Percentiles rank a stretch among this genome's conserved stretches.
These are phyloP conservation scores for Azolla pinnata DNA, from an alignment of 75 land plant genomes.

Conservation along the genomic window DNA sequence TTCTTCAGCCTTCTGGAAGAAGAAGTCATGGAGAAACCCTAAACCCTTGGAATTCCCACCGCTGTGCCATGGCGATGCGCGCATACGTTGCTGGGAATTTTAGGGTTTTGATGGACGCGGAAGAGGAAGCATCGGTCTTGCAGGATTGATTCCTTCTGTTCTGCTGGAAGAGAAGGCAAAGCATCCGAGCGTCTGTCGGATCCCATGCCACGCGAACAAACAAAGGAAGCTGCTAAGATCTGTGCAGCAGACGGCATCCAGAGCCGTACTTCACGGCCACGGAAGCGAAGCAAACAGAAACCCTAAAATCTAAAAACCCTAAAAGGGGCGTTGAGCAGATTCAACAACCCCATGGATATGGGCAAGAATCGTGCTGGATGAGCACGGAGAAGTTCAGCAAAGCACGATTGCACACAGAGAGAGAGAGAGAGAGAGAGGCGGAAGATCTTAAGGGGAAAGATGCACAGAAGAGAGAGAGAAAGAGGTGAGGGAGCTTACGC, in stretches of 20 bases:
- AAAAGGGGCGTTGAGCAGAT: neutral
- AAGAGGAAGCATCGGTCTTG: too few species aligned
- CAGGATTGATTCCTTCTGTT: too few species aligned
- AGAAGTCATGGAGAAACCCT: neutral
- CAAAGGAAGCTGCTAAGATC: neutral
- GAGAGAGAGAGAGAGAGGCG: too few species aligned
- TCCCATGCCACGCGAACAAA: neutral
- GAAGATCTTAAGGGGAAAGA: neutral
- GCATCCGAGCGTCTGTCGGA: neutral
- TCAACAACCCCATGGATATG: neutral
- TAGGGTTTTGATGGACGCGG: too few species aligned
- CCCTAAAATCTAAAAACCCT: neutral
- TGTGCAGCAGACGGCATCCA: neutral
- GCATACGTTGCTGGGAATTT: neutral
- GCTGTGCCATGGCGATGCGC: too few species aligned
- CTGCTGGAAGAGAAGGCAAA: too few species aligned
- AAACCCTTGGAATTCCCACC: too few species aligned
- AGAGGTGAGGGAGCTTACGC: constrained; percentile 13
- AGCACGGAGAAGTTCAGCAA: too few species aligned
- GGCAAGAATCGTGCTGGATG: neutral
- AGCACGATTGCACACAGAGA: too few species aligned
- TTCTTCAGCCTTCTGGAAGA: neutral
- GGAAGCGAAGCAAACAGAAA: neutral
- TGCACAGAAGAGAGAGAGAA: neutral
- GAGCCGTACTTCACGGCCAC: neutral